Percentiles rank a stretch among this genome's conserved stretches.
Conservation (phyloP, 129 eudicot species). For the Dittrichia graveolens region DNA sequence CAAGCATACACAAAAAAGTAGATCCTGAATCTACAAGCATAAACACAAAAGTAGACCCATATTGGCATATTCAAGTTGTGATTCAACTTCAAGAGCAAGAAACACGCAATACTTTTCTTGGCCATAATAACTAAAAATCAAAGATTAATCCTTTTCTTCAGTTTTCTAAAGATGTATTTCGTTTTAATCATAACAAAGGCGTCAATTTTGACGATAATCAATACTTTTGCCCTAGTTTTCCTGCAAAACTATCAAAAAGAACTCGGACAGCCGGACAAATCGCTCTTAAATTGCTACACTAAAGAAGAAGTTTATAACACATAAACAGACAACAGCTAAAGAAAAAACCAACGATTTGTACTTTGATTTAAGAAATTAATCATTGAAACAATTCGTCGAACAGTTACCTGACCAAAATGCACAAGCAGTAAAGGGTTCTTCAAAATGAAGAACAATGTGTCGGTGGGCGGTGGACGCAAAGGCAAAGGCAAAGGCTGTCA, state of each 20-base stretch:
- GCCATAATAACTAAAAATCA: not conserved
- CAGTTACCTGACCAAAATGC: slow-evolving; percentile 20
- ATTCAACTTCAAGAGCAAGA: slow-evolving; percentile 37
- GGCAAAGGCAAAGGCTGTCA: not conserved
- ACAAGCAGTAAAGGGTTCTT: not conserved
- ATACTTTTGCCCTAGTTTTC: not conserved
- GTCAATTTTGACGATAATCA: no score
- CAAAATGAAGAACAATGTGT: slow-evolving; percentile 24
- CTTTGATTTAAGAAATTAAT: slow-evolving; percentile 9
- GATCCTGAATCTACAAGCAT: slow-evolving; percentile 33
- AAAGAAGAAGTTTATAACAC: not conserved
- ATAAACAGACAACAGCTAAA: not conserved
- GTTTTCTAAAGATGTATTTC: no score
- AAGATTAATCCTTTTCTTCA: not conserved
- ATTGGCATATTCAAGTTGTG: slow-evolving; percentile 32
- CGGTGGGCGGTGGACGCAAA: slow-evolving; percentile 33
- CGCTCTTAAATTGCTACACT: not conserved
- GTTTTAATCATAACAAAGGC: no score
- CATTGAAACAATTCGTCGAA: slow-evolving; percentile 22
- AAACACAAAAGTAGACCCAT: slow-evolving; percentile 36
- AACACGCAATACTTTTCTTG: slow-evolving; percentile 19
- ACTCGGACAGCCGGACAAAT: not conserved
- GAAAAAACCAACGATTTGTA: not conserved
- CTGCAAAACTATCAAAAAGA: not conserved
- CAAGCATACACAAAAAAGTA: slow-evolving; percentile 24